Conservation (phyloP, 345 rosid species). For the Anacardium occidentale region DNA sequence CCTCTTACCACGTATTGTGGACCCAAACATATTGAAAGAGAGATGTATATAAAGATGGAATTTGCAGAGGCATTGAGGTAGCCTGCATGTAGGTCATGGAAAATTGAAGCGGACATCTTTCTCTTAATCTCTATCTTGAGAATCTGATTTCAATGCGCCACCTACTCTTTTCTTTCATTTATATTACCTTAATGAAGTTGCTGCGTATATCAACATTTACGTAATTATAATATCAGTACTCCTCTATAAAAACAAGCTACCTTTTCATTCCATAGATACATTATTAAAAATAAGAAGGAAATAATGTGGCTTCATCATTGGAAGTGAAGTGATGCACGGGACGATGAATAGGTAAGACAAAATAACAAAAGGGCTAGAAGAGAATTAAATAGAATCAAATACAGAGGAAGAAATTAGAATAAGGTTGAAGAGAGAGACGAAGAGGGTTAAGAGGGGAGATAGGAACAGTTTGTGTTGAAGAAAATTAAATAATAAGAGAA, state of each 20-base stretch:
- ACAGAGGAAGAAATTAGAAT: not conserved
- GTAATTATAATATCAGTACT: not conserved
- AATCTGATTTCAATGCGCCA: slow-evolving; percentile 33
- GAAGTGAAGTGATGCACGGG: not conserved
- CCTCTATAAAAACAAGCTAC: too few species aligned
- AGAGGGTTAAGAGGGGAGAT: not conserved
- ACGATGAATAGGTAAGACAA: not conserved
- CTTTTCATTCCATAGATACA: too few species aligned
- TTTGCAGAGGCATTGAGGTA: slow-evolving; percentile 11
- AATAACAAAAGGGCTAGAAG: not conserved
- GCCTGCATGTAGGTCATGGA: slow-evolving; percentile 28
- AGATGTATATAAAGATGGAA: slow-evolving; percentile 10
- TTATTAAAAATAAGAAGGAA: too few species aligned
- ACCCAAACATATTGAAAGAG: slow-evolving; percentile 22
- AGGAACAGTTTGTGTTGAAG: not conserved
- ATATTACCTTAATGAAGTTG: not conserved
- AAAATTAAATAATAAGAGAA: slow-evolving; percentile 5
- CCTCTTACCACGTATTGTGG: slow-evolving; percentile 17
- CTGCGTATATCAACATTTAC: not conserved
- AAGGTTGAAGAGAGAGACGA: not conserved
- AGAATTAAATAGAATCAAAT: not conserved
- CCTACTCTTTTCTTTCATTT: slow-evolving; percentile 19
- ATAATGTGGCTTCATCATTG: not conserved
- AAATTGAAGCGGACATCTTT: slow-evolving; percentile 14
- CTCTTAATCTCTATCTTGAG: not conserved